These are phyloP conservation scores for Yamadazyma oceani DNA, from an alignment of 1,139 yeast genomes.

Conservation along the genomic window DNA sequence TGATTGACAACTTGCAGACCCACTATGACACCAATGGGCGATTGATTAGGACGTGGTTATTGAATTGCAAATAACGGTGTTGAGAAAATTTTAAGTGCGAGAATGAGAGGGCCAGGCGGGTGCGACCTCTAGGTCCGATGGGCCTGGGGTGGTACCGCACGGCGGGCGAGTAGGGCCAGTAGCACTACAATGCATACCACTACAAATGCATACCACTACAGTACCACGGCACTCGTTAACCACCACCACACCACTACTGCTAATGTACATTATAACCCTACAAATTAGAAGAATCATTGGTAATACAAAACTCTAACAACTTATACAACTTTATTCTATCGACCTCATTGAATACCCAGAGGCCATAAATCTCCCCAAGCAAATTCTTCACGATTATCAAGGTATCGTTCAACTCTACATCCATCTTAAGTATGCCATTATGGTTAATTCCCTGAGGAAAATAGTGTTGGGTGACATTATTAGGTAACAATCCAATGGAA, in stretches of 20 bases:
- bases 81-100: too few relatives aligned
- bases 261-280: slow-evolving; percentile 2
- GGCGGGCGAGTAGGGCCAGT: too few relatives aligned
- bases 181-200: too few relatives aligned
- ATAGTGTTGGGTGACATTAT: slow-evolving; percentile 45
- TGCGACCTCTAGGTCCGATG: too few relatives aligned
- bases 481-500: slow-evolving; percentile 73
- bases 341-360: slow-evolving; percentile 81
- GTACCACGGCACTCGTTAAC: too few relatives aligned
- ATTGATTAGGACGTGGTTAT: too few relatives aligned
- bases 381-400: slow-evolving; percentile 77
- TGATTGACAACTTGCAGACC: too few relatives aligned
- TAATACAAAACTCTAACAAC: slow-evolving; percentile 58
- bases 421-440: slow-evolving; percentile 53
- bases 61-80: neutral
- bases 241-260: neutral
- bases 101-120: too few relatives aligned
- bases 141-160: too few relatives aligned
- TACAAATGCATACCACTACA: too few relatives aligned
- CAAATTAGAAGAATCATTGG: slow-evolving; percentile 26
- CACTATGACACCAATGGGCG: too few relatives aligned
- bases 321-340: slow-evolving; percentile 67
- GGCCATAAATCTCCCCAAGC: slow-evolving; percentile 78
- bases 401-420: slow-evolving; percentile 75
- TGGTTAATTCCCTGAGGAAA: slow-evolving; percentile 42